A percentile compares a stretch with the other conserved stretches of the same genome.
Evolutionary conservation across 352 stramenopile genomes (phyloP).

Genomic region (Phytophthora cactorum): DNA sequence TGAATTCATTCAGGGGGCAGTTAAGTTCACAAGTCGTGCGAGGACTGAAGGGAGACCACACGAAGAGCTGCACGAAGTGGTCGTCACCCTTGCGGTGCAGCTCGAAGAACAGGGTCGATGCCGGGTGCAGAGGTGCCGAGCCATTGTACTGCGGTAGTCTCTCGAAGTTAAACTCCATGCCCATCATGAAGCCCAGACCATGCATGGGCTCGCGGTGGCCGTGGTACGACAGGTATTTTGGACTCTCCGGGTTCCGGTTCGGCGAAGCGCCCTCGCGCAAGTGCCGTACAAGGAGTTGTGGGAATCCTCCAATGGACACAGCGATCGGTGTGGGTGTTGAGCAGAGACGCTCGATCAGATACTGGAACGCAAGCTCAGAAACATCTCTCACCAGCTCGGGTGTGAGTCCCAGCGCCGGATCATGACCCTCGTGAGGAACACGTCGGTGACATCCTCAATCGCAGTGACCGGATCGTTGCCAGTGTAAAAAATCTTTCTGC

Average conservation of each 20-base stretch:
- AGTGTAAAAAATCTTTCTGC: constrained; percentile 57
- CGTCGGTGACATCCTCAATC: constrained; percentile 79
- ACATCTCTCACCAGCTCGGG: constrained; percentile 53
- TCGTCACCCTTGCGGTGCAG: constrained; percentile 48
- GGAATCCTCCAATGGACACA: constrained; percentile 72
- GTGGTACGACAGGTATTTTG: constrained; percentile 84
- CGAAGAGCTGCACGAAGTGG: constrained; percentile 69
- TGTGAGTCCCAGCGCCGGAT: constrained; percentile 53
- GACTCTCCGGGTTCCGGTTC: constrained; percentile 36
- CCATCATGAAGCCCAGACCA: constrained; percentile 79
- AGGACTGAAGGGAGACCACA: constrained; percentile 71
- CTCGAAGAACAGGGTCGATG: constrained; percentile 80
- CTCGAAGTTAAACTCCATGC: constrained; percentile 81
- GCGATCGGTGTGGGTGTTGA: constrained; percentile 69
- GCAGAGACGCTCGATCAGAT: constrained; percentile 80
- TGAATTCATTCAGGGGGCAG: constrained; percentile 67
- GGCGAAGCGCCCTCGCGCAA: constrained; percentile 52
- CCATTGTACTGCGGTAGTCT: constrained; percentile 66
- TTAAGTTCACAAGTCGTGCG: constrained; percentile 61
- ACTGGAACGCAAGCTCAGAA: constrained; percentile 69
- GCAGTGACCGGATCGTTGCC: constrained; percentile 52
- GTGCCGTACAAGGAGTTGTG: constrained; percentile 65
- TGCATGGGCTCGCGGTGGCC: constrained; percentile 83
- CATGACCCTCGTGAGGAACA: constrained; percentile 71
- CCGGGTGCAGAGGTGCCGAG: constrained; percentile 68